Base-by-base conservation (phyloP, 495 filamentous ascomycete species). In the Eremomyces bilateralis region DNA sequence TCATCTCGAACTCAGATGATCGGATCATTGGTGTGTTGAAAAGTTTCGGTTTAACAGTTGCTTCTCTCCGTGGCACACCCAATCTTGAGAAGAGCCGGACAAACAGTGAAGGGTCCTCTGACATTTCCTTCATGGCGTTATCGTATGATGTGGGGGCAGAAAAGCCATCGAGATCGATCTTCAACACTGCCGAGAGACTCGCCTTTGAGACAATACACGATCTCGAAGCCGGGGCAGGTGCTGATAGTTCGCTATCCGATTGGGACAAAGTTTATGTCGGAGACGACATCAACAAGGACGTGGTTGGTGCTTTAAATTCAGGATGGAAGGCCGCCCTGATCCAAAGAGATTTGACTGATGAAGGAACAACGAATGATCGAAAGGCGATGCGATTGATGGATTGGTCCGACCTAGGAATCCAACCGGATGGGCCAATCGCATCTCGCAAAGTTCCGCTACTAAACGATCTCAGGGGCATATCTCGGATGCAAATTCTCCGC, bases 1-100 rank as follows among this genome's bases (percentile, higher is more conserved):
- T 83, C 12, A 56, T 84, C 32, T 76, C 75, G 15, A 88, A 85
- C 49, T 82, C 78, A 1, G 79, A 88, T 46, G 69, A 76, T 44
- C 63, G 80, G 0, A 66, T 82, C 1, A 60, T 65, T 4, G 47
- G 48, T 10, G 62, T 84, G 6, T 47, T 85, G 8, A 51, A 59
- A 13, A 67, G 65, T 4, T 46, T 84, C 12, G 74, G 74, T 0
- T 37, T 84, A 15, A 44, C 41, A 4, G 64, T 81, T 1, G 63
- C 63, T 6, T 52, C 36, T 10, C 4, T 16, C 4, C 15, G 33
- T 8, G 33, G 33, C 15, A 45, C 37, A 42, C 3, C 37, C 39
- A 3, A 39, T 31, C 2, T 33, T 8, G 33, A 35, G 33, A 10
- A 21, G n/a, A 25, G 21, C 20, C 15, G 41, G 16, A 31, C 21